phyloP scores from a whole-genome alignment of 768 basidiomycete species.

The Leccinum subgranulosum region DNA sequence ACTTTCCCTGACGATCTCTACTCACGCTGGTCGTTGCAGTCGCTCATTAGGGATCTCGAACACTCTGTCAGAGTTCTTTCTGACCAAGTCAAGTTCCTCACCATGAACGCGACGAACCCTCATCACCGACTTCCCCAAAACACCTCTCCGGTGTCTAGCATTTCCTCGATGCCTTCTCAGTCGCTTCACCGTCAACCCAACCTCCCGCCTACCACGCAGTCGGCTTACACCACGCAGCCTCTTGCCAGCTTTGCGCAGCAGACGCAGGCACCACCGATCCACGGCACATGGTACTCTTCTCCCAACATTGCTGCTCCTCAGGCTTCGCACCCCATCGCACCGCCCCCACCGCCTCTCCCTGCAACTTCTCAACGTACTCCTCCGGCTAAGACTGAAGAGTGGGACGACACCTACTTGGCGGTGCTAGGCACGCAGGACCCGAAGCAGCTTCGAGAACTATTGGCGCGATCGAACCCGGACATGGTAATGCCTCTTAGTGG shows the following conservation, averaged over 20 bases:
- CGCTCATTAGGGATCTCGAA: constrained; percentile 77
- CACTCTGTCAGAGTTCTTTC: constrained; percentile 69
- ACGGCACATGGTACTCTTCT: constrained; percentile 53
- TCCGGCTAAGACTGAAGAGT: constrained; percentile 65
- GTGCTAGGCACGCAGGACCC: constrained; percentile 75
- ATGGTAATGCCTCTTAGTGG: constrained; percentile 76
- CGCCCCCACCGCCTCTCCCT: constrained; percentile 48
- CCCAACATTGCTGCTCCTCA: constrained; percentile 74
- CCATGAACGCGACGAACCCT: constrained; percentile 46
- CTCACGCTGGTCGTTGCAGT: constrained; percentile 35
- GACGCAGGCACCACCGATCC: constrained; percentile 30
- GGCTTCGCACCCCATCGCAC: constrained; percentile 74
- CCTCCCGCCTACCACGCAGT: constrained; percentile 36
- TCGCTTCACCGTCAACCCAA: constrained; percentile 36
- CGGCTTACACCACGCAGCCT: constrained; percentile 31
- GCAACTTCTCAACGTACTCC: constrained; percentile 47
- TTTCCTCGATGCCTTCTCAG: constrained; percentile 36
- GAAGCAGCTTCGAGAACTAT: constrained; percentile 68
- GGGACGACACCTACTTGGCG: constrained; percentile 80
- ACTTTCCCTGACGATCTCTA: constrained; percentile 5
- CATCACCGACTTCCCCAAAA: constrained; percentile 34
- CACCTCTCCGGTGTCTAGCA: constrained; percentile 32
- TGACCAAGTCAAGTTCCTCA: constrained; percentile 81
- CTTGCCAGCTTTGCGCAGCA: constrained; percentile 30
- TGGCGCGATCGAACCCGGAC: constrained; percentile 74